Evolutionary conservation across 2,329 filamentous ascomycete genomes (phyloP).

Genomic region (Ambrosiella xylebori): DNA sequence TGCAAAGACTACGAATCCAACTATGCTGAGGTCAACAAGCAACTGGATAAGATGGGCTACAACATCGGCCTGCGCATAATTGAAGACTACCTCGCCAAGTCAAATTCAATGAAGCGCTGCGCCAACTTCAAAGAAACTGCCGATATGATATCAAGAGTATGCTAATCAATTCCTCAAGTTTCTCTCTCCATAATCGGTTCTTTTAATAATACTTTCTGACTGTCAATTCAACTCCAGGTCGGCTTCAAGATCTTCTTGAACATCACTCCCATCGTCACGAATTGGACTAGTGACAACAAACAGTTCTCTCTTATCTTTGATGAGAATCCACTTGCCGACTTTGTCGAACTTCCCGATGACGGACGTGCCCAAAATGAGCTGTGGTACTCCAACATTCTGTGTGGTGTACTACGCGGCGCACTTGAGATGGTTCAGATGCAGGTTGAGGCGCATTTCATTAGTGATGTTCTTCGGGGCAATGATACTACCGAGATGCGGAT

Average conservation of each 20-base stretch:
- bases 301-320: constrained; percentile 94
- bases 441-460: constrained; percentile 91
- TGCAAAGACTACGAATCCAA: constrained; percentile 93
- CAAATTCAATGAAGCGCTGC: constrained; percentile 74
- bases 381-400: constrained; percentile 97
- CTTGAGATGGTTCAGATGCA: constrained; percentile 99
- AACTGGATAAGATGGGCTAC: constrained; percentile 97
- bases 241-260: constrained; percentile 99
- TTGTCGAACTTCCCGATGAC: constrained; percentile 93
- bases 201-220: no score
- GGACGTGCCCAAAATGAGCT: constrained; percentile 88
- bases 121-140: constrained; percentile 89
- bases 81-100: constrained; percentile 94
- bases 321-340: constrained; percentile 91
- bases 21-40: constrained; percentile 90
- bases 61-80: constrained; percentile 93
- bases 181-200: background rate
- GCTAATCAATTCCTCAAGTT: constrained; percentile 4
- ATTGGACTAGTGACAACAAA: constrained; percentile 92
- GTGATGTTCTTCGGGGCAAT: constrained; percentile 78
- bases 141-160: constrained; percentile 85
- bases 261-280: constrained; percentile 79
- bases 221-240: constrained; percentile 36
- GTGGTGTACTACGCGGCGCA: constrained; percentile 76
- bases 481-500: constrained; percentile 97